Percentiles rank a stretch among this genome's conserved stretches.
Conservation (phyloP, 2,329 filamentous ascomycete genomes). For the Orbilia javanica region DNA sequence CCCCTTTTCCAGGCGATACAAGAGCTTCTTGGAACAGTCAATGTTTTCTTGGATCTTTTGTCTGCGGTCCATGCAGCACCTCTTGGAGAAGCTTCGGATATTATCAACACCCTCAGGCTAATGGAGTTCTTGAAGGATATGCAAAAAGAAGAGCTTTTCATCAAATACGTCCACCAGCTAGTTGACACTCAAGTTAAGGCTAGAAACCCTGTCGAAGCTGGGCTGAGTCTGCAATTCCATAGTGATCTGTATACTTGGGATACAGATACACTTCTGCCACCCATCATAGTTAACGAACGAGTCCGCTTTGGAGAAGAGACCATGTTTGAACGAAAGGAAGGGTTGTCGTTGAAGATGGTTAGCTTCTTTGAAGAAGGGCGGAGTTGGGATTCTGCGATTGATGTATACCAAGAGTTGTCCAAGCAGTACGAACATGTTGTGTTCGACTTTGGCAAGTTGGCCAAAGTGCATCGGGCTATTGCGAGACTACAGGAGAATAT, state of each 20-base stretch:
- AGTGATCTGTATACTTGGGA: conserved; percentile 96
- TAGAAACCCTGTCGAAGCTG: conserved; percentile 86
- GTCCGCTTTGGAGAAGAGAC: conserved; percentile 83
- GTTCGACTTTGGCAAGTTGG: conserved; percentile 92
- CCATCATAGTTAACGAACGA: conserved; percentile 70
- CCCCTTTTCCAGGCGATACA: conserved; percentile 80
- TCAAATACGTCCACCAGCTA: conserved; percentile 93
- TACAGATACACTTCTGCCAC: conserved; percentile 51
- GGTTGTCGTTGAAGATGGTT: conserved; percentile 93
- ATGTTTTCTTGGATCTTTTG: conserved; percentile 90
- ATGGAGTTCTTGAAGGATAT: conserved; percentile 98
- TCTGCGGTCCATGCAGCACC: conserved; percentile 86
- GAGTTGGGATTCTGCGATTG: conserved; percentile 88
- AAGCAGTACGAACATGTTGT: conserved; percentile 89
- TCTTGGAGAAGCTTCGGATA: conserved; percentile 79
- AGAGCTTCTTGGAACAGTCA: conserved; percentile 83
- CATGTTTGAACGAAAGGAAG: conserved; percentile 91
- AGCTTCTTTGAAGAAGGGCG: conserved; percentile 94
- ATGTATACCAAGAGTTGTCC: conserved; percentile 90
- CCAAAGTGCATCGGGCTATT: conserved; percentile 88
- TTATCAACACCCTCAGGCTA: conserved; percentile 87
- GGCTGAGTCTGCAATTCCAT: conserved; percentile 87
- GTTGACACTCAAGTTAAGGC: conserved; percentile 80
- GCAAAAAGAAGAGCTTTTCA: conserved; percentile 96
- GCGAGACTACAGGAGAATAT: conserved; percentile 92